Evolutionary conservation across 139 green algal species (phyloP), one percentile per base, ranked within the genome.

Genomic region (Picochlorum sp.): DNA sequence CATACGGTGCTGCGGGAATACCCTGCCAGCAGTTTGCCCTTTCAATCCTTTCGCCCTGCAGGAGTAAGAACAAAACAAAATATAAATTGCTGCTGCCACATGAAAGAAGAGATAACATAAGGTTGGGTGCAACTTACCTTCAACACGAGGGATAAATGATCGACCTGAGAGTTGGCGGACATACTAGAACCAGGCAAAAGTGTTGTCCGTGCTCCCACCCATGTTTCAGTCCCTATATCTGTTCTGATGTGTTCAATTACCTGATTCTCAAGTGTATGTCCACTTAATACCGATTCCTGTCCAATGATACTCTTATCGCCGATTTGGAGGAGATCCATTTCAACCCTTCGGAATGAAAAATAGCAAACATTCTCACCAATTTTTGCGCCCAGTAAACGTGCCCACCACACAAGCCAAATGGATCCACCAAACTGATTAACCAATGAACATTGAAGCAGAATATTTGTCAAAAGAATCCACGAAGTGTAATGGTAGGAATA

Each of bases 361-460:
- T 33, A 55, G 47, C 47, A 55, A 32, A 55, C 47, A 33, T 33
- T 33, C 26, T 33, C 28, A 33, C 47, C 47, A 1, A 55, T 55
- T 55, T 55, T 55, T 32, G 47, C 47, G 12, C 47, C 47, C 47
- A 55, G 2, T 33, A 55, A 13, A 3, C 47, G 47, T 3, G 47
- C 47, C 26, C 28, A 55, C 47, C 47, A 55, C 13, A 55, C 47
- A 33, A 40, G 28, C 26, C 26, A 55, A 1, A 40, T 1, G 26
- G 47, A 55, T 33, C 47, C 47, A 12, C 26, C 28, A 33, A 55
- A 13, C 2, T 55, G 26, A 33, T 55, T 32, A 55, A 55, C 14
- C 26, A 55, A 55, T 55, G 47, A 55, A 33, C 47, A 33, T 32
- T 55, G 47, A 4, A 40, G 47, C 47, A 55, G 13, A 55, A 40